Conservation (phyloP, 345 rosid genomes). For the Gynandropsis gynandra region DNA sequence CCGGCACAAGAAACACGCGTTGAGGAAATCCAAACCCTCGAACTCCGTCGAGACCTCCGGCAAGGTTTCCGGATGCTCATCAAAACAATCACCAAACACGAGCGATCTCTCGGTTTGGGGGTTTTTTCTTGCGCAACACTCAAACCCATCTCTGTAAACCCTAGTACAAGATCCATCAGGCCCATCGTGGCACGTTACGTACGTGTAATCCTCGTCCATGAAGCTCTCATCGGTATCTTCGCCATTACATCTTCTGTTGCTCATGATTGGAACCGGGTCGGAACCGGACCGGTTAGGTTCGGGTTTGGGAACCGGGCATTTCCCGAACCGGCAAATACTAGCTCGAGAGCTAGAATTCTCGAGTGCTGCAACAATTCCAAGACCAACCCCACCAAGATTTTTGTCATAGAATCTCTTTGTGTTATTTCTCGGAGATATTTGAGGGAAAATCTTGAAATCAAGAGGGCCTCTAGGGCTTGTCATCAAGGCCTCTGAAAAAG, state of each 20-base stretch:
- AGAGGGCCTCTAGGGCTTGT: conserved; percentile 68
- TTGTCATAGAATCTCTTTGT: conserved; percentile 38
- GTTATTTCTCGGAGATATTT: conserved; percentile 51
- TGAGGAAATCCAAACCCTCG: conserved; percentile 44
- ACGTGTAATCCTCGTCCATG: conserved; percentile 61
- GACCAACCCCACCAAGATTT: conserved; percentile 57
- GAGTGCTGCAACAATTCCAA: conserved; percentile 74
- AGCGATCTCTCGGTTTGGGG: conserved; percentile 10
- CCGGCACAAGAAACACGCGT: conserved; percentile 51
- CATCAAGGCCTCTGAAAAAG: conserved; percentile 31
- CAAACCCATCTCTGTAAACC: conserved; percentile 42
- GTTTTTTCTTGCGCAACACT: conserved; percentile 18
- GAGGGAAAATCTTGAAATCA: conserved; percentile 40
- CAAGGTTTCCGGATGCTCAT: no score
- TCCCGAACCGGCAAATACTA: conserved; percentile 22
- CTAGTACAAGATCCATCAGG: conserved; percentile 40
- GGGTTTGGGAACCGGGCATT: conserved; percentile 22
- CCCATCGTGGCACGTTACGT: conserved; percentile 49
- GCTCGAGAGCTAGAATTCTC: conserved; percentile 38
- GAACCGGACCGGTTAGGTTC: conserved; percentile 27
- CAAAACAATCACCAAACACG: conserved; percentile 18
- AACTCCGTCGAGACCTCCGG: conserved; percentile 24
- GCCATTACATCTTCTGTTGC: conserved; percentile 18
- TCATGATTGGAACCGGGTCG: conserved; percentile 32
- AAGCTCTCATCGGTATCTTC: conserved; percentile 35